These are phyloP conservation scores for Suaeda aralocaspica DNA, from an alignment of 148 eudicot species.

Conservation along the genomic window DNA sequence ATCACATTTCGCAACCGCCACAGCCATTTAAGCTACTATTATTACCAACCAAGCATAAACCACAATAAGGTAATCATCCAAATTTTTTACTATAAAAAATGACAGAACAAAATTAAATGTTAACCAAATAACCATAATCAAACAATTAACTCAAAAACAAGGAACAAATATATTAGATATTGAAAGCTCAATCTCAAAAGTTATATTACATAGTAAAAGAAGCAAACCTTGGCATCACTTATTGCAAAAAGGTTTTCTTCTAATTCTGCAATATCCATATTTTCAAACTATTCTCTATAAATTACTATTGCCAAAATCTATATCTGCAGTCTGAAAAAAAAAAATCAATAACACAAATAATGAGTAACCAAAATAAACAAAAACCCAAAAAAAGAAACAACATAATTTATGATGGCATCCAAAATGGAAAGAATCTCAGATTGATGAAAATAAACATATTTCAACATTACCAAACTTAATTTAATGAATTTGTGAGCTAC, in stretches of 20 bases:
- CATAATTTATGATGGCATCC: not conserved
- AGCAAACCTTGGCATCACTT: constrained; percentile 84
- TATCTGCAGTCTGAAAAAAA: constrained; percentile 30
- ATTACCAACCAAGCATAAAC: not conserved
- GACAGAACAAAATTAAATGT: no score
- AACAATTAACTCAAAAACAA: constrained; percentile 1
- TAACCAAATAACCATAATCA: not conserved
- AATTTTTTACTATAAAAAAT: no score
- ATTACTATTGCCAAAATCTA: constrained; percentile 19
- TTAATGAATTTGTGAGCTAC: not conserved
- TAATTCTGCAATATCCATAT: constrained; percentile 64
- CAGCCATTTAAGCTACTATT: not conserved
- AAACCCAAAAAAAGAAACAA: no score
- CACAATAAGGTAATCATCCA: no score
- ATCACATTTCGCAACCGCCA: not conserved
- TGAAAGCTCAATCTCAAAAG: constrained; percentile 2
- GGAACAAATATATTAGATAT: not conserved
- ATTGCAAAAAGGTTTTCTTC: constrained; percentile 68
- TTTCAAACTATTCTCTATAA: constrained; percentile 8
- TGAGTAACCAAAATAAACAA: not conserved
- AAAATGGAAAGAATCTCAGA: constrained; percentile 6
- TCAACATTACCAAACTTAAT: not conserved
- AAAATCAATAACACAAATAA: not conserved
- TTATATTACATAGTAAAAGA: constrained; percentile 1
- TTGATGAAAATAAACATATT: not conserved